Base-by-base conservation (phyloP, 306 rosid species). In the Prunus campanulata region DNA sequence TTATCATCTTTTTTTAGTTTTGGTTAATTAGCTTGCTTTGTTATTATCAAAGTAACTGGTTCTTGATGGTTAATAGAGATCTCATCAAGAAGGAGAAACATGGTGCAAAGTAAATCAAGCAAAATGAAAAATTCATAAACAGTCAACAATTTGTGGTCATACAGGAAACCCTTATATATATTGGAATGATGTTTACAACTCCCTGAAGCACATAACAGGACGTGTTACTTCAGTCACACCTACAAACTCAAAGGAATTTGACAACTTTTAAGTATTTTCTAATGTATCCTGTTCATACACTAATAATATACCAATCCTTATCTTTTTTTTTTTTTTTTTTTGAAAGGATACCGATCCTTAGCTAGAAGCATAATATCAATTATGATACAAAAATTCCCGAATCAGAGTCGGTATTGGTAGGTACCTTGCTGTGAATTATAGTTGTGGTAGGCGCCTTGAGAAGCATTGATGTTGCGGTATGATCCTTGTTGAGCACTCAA, bases 401-500 rank as follows among this genome's bases (percentile, higher is more conserved):
- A 52, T 6, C 52, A 70, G 60, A 18, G 83, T 82, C 19, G 30
- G 81, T 79, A 71, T 42, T 68, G 69, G 68, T 68, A 69, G 55
- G 79, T 32, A 20, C 75, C 68, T 61, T 59, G 85, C 20, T 73
- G 77, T 12, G 46, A 30, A 60, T 24, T 57, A 47, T 35, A n/a
- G 81, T 79, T 76, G 74, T 61, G 69, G 63, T 72, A 54, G 11
- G 69, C 48, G 20, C 72, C 68, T 68, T 60, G 82, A 0, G 74
- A 27, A 69, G 60, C 66, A 64, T 60, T 79, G 50, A 10, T 65
- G 78, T 65, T 27, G n/a, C 77, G 60, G 59, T 78, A 55, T 6
- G 86, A 20, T 63, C 83, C 81, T 56, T 71, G 83, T 47, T 67
- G 83, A 57, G 68, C 66, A n/a, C 56, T 74, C 70, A 65, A 62